Percentiles rank a stretch among this genome's conserved stretches.
Evolutionary conservation across 345 rosid species (phyloP).

Genomic region (Heritiera littoralis): DNA sequence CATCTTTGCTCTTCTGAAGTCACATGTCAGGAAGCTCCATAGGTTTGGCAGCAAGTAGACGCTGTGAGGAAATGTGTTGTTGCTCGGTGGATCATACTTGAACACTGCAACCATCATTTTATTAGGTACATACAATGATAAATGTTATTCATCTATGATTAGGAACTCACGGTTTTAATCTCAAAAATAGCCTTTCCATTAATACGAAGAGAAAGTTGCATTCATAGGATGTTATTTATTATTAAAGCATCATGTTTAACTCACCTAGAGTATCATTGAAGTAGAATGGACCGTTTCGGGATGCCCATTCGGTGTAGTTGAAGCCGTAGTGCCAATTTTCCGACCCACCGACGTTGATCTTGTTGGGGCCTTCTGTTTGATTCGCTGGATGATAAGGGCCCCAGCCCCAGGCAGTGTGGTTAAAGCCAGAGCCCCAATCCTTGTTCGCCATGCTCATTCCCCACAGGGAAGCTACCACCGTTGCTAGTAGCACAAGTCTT

Average conservation of each 20-base stretch:
- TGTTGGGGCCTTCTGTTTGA: slow-evolving; percentile 32
- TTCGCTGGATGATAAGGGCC: slow-evolving; percentile 21
- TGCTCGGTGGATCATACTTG: slow-evolving; percentile 65
- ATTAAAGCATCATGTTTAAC: background rate
- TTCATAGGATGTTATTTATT: too few relatives aligned
- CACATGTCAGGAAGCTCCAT: slow-evolving; percentile 49
- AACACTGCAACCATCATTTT: slow-evolving; percentile 53
- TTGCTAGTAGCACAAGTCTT: background rate
- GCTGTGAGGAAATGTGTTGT: slow-evolving; percentile 48
- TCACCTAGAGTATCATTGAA: slow-evolving; percentile 70
- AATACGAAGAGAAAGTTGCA: too few relatives aligned
- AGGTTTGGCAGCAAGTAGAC: slow-evolving; percentile 59
- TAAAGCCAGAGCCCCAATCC: slow-evolving; percentile 1
- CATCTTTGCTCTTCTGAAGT: slow-evolving; percentile 50
- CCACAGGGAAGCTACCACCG: background rate
- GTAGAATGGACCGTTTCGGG: slow-evolving; percentile 55
- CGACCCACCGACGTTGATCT: slow-evolving; percentile 64
- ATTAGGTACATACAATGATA: background rate
- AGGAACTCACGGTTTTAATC: too few relatives aligned
- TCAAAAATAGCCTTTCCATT: too few relatives aligned
- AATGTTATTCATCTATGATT: too few relatives aligned
- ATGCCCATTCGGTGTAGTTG: slow-evolving; percentile 62
- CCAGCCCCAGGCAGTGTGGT: slow-evolving; percentile 13
- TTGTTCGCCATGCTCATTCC: slow-evolving; percentile 28
- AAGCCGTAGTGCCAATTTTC: slow-evolving; percentile 64